Evolutionary conservation across 805 yeast species (phyloP), one percentile per base, ranked within the genome.

Genomic region (Ogataea populi-albae): DNA sequence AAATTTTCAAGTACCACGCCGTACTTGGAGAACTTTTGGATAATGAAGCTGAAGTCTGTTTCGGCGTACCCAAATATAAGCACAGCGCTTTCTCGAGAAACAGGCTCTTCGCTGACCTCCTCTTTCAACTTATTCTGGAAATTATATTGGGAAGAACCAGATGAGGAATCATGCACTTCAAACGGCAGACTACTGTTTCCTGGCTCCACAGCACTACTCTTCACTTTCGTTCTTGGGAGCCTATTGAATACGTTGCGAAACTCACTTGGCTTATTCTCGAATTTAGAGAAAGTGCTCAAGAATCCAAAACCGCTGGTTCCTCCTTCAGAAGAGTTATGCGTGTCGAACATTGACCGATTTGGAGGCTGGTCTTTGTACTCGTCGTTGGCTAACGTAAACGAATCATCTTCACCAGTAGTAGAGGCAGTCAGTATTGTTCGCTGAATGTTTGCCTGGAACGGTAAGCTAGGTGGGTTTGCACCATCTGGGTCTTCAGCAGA

Each of bases 51-150:
- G 6, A 94, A 77, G 45, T 80, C 69, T 2, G 77, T 69, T 51
- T 88, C 94, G 1, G 94, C 87, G 57, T 86, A 91, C 1, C 98
- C 98, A 61, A 84, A 87, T 3, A 91, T 86, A 19, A 89, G 62
- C 1, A 91, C 83, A 0, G 95, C 84, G 31, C 77, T 69, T 37
- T 79, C 87, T 22, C 59, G 28, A 3, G 43, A 32, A 14, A 33
- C 33, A 6, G 21, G 18, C 47, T 38, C 56, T 41, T 26, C 46
- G 38, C 40, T 62, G 49, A 10, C 65, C 55, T 39, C 57, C 52
- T 45, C 43, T 6, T 34, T 34, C 10, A 31, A 23, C 16, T 20
- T 17, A 29, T 10, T 19, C 3, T 28, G 8, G 16, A 21, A 4
- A 30, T 18, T 14, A 35, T 32, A n/a, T 28, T 23, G 11, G 20